These are phyloP conservation scores for Suhomyces atakaporum DNA, from an alignment of 1,139 yeast genomes.

Conservation along the genomic window DNA sequence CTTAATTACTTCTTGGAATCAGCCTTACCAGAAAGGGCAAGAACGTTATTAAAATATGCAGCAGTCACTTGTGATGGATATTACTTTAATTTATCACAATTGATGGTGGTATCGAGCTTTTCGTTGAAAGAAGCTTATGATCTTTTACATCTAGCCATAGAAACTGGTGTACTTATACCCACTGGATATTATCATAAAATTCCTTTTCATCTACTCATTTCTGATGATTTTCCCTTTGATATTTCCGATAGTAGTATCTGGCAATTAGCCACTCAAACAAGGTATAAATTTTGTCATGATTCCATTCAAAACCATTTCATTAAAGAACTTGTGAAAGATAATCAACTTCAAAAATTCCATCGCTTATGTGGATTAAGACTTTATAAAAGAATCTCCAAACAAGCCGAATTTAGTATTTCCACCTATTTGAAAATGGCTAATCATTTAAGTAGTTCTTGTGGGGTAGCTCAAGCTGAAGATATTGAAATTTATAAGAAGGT, in stretches of 20 bases:
- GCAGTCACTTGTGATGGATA: constrained; percentile 46
- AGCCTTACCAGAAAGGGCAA: constrained; percentile 21
- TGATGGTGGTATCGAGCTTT: constrained; percentile 40
- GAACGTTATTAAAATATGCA: constrained; percentile 40
- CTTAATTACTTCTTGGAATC: constrained; percentile 16
- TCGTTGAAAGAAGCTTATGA: constrained; percentile 28
- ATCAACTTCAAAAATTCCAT: constrained; percentile 37
- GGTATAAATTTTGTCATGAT: constrained; percentile 41
- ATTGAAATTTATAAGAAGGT: constrained; percentile 31
- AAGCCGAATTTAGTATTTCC: constrained; percentile 21
- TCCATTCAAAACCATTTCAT: constrained; percentile 30
- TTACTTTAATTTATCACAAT: constrained; percentile 45
- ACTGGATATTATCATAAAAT: constrained; percentile 49
- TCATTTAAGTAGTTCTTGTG: constrained; percentile 34
- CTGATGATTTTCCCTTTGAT: constrained; percentile 38
- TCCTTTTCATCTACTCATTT: constrained; percentile 44
- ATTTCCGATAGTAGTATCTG: constrained; percentile 38
- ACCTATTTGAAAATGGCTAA: constrained; percentile 37
- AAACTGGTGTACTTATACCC: constrained; percentile 39
- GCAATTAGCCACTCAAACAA: constrained; percentile 36
- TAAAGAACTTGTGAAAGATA: constrained; percentile 25
- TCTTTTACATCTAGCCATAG: constrained; percentile 38
- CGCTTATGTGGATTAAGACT: constrained; percentile 46
- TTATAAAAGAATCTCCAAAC: constrained; percentile 27
- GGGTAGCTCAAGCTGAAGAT: constrained; percentile 30